These are phyloP conservation scores for Striga asiatica DNA, from an alignment of 257 asterid species.

Conservation along the genomic window DNA sequence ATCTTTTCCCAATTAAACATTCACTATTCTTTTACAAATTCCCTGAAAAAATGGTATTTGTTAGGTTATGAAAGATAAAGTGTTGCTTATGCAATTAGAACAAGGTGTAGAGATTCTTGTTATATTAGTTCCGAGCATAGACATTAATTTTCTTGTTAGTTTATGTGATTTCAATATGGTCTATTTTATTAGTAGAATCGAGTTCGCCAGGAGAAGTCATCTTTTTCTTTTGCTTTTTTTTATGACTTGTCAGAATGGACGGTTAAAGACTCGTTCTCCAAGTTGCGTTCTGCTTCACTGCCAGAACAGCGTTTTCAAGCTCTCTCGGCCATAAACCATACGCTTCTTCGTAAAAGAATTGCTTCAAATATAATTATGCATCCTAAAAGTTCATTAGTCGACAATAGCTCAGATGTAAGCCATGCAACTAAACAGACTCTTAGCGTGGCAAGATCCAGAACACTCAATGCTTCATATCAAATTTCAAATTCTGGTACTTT, in stretches of 20 bases:
- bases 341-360: constrained; percentile 36
- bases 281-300: constrained; percentile 43
- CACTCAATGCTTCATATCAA: constrained; percentile 23
- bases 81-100: not conserved
- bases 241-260: constrained; percentile 43
- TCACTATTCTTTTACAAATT: not conserved
- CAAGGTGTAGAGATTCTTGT: too few species aligned
- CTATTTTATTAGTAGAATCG: not conserved
- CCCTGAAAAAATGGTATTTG: not conserved
- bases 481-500: constrained; percentile 29
- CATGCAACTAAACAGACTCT: constrained; percentile 18
- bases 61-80: not conserved
- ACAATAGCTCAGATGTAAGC: constrained; percentile 14
- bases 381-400: not conserved
- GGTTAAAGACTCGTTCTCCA: constrained; percentile 31
- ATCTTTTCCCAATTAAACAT: not conserved
- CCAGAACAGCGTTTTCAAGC: constrained; percentile 62
- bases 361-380: constrained; percentile 23
- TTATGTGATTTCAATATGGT: not conserved
- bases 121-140: too few species aligned
- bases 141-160: too few species aligned
- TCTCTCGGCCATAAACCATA: constrained; percentile 48
- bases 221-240: not conserved
- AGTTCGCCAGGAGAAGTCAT: constrained; percentile 11
- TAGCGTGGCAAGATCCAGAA: constrained; percentile 28